phyloP scores from a whole-genome alignment of 2,329 filamentous ascomycete species.

The Pyrenophora tritici-repentis region DNA sequence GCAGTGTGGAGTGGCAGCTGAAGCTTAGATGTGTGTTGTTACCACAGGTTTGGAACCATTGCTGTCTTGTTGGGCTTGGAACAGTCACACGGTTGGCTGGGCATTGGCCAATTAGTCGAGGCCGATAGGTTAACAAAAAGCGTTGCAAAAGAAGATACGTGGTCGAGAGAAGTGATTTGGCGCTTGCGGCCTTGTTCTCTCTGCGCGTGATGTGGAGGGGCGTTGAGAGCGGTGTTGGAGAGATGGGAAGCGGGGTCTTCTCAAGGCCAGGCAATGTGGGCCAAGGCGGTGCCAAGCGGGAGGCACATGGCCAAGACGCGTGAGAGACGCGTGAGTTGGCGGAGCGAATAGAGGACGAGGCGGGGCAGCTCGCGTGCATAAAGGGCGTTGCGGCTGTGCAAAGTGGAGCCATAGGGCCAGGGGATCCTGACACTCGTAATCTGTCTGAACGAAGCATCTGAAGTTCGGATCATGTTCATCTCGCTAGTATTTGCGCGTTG shows the following conservation, averaged over 20 bases:
- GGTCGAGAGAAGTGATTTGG: conserved; percentile 14
- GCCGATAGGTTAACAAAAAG: conserved; percentile 18
- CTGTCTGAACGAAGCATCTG: conserved; percentile 6
- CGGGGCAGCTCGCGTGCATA: conserved; percentile 28
- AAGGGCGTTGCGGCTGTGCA: conserved; percentile 43
- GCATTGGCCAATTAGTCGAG: neutral
- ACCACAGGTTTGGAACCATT: conserved; percentile 20
- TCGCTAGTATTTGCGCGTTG: conserved; percentile 4
- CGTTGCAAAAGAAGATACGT: conserved; percentile 7
- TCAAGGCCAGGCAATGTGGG: conserved; percentile 2
- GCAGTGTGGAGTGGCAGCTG: conserved; percentile 3
- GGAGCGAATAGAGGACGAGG: conserved; percentile 24
- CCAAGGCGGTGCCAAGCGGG: conserved; percentile 22
- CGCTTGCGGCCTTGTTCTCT: neutral
- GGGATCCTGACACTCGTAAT: conserved; percentile 20
- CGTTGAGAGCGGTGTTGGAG: conserved; percentile 9
- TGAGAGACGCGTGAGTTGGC: conserved; percentile 17
- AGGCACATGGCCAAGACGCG: conserved; percentile 11
- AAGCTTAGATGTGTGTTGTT: conserved; percentile 19
- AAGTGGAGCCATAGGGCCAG: conserved; percentile 15
- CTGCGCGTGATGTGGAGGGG: conserved; percentile 4
- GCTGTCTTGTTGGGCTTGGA: conserved; percentile 19
- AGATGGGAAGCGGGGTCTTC: conserved; percentile 8
- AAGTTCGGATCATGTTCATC: neutral
- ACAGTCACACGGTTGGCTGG: conserved; percentile 24